Conservation (phyloP, 129 eudicot genomes). For the Lactuca sativa region DNA sequence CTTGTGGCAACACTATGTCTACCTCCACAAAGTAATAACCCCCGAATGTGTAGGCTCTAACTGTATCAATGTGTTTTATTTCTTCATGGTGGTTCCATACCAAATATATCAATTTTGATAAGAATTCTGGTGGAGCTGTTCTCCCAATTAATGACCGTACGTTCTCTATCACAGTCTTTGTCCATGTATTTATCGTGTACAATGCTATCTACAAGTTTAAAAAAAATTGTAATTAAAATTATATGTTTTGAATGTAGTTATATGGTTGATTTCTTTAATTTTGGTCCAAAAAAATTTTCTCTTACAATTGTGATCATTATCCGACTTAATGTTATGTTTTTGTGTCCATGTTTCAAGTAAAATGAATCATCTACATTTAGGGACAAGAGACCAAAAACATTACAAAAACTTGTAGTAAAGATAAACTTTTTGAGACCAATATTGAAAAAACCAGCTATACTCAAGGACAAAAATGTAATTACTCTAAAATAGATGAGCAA, state of each 20-base stretch:
- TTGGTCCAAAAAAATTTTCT: no score
- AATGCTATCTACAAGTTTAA: constrained; percentile 61
- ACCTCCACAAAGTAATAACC: constrained; percentile 87
- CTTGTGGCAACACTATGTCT: constrained; percentile 81
- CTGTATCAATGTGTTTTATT: constrained; percentile 83
- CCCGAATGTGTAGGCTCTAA: constrained; percentile 87
- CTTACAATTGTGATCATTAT: no score
- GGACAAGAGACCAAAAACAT: no score
- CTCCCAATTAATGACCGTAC: constrained; percentile 92
- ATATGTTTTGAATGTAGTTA: no score
- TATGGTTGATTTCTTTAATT: no score
- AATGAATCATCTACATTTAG: no score
- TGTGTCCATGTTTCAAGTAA: no score
- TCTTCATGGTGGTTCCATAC: constrained; percentile 93
- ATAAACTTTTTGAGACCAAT: no score
- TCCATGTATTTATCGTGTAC: constrained; percentile 86
- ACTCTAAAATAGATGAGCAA: not conserved
- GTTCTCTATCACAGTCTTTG: constrained; percentile 76
- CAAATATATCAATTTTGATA: constrained; percentile 77
- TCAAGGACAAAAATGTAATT: no score
- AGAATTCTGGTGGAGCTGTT: constrained; percentile 89
- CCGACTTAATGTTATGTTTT: no score
- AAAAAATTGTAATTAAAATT: no score
- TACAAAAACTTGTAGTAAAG: not conserved
- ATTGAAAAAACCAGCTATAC: no score